Base-by-base conservation (phyloP, 495 filamentous ascomycete species). In the Trichoderma gamsii region DNA sequence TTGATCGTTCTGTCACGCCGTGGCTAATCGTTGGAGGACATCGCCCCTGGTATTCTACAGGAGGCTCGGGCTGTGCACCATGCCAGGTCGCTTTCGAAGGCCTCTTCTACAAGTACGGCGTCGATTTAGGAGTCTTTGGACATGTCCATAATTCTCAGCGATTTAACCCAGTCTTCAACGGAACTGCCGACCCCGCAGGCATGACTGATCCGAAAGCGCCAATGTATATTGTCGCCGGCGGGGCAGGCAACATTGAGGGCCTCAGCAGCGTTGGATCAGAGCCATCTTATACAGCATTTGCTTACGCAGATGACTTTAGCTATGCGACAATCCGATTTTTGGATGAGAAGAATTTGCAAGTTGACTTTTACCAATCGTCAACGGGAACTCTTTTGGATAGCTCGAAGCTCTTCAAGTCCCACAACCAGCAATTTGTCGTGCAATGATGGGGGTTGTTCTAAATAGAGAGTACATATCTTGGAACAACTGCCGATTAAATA, bases 21-120 rank as follows among this genome's bases (percentile, higher is more conserved):
- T 88, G 86, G 86, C 65, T 88, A 0, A 73, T 89, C 12, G 81
- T 86, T 43, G 85, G 80, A 0, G 87, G 86, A 1, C 87, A 89
- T 71, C 73, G 87, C 1, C 87, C 87, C 0, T 88, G 85, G 85
- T 89, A 89, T 75, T 74, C 77, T 32, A 82, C 76, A 8, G 75
- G 74, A 44, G 67, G 69, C 49, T 29, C 56, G 0, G 52, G 63
- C 12, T 88, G 86, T 78, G 71, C 64, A 29, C 71, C 81, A 0
- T 89, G 86, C 79, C 82, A 85, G 67, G 73, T 71, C 6, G 84
- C 83, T 8, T 89, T 89, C 67, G 86, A 89, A 74, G 76, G 79
- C 11, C 69, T 89, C 12, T 74, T 88, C 38, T 84, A 84, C 73
- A 77, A 80, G 63, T 87, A 88, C 72, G 84, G 84, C 11, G 86